Evolutionary conservation across 805 yeast species (phyloP).

Genomic region (Monosporozyma servazzii): DNA sequence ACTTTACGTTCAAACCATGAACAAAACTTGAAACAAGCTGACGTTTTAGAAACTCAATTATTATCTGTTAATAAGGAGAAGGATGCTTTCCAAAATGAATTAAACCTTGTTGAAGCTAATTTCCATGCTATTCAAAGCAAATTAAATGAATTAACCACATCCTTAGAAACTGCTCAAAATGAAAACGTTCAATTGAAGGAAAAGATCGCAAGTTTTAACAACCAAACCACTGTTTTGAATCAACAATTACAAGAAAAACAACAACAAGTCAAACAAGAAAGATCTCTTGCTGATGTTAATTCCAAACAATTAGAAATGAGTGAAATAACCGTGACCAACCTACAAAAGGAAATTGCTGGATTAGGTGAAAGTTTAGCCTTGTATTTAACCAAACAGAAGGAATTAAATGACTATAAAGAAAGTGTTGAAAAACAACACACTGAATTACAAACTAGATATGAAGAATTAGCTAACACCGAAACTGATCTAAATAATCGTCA

Average conservation of each 20-base stretch:
- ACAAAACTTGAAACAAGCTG: conserved; percentile 66
- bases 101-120: conserved; percentile 70
- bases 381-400: conserved; percentile 26
- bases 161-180: conserved; percentile 59
- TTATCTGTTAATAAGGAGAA: conserved; percentile 55
- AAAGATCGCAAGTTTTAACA: conserved; percentile 54
- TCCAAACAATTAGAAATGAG: conserved; percentile 60
- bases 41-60: conserved; percentile 57
- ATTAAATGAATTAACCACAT: conserved; percentile 49
- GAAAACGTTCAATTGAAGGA: conserved; percentile 60
- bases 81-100: conserved; percentile 59
- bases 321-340: conserved; percentile 39
- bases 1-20: conserved; percentile 65
- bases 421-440: conserved; percentile 31
- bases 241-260: conserved; percentile 44
- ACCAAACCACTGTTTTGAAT: conserved; percentile 53
- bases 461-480: conserved; percentile 31
- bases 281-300: conserved; percentile 54
- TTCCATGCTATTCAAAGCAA: conserved; percentile 60
- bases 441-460: conserved; percentile 25
- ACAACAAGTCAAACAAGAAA: conserved; percentile 50
- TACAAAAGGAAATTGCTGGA: conserved; percentile 36
- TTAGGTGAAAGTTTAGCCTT: conserved; percentile 23
- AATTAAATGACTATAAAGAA: conserved; percentile 33
- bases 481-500: conserved; percentile 29